Evolutionary conservation across 2,329 filamentous ascomycete species (phyloP), one percentile per base, ranked within the genome.

Genomic region (Alternaria atra): DNA sequence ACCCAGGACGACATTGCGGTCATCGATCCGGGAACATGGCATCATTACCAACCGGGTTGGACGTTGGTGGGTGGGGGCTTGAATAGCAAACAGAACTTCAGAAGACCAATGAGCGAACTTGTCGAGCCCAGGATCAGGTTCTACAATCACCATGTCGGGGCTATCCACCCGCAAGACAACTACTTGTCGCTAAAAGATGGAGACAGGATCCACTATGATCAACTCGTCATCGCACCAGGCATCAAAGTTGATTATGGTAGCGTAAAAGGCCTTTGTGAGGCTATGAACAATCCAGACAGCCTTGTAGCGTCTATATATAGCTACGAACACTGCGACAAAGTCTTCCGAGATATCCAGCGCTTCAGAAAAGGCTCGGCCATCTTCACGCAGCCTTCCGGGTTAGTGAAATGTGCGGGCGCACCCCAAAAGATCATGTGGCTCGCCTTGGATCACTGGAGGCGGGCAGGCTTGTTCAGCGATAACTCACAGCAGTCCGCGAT

Each of bases 41-140:
- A 91, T 71, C 83, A 91, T 79, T 91, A 90, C 73, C 89, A 91
- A 73, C 87, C 89, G 1, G 89, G 89, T 53, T 91, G 88, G 88
- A 90, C 89, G 2, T 80, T 91, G 0, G 89, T 90, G 2, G 88
- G 88, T 40, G 88, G 86, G 34, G 89, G 89, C 2, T 81, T 90
- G 42, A 90, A 90, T 77, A 83, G 80, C 46, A 88, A 87, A 72
- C 80, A 88, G 62, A 83, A 88, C 29, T 77, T 90, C 56, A 82
- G 83, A 48, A 76, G 79, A 58, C 84, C 84, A 1, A 73, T 90
- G 39, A 67, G 78, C 5, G 77, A 77, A 46, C 72, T 90, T 44
- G 74, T 90, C 5, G 84, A 89, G 65, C 73, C 84, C 20, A 87
- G 87, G 69, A 75, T 90, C 57, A 85, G 85, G 69, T 83, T 88